Evolutionary conservation across 148 eudicot genomes (phyloP), one percentile per base, ranked within the genome.

Genomic region (Spergularia bocconei): DNA sequence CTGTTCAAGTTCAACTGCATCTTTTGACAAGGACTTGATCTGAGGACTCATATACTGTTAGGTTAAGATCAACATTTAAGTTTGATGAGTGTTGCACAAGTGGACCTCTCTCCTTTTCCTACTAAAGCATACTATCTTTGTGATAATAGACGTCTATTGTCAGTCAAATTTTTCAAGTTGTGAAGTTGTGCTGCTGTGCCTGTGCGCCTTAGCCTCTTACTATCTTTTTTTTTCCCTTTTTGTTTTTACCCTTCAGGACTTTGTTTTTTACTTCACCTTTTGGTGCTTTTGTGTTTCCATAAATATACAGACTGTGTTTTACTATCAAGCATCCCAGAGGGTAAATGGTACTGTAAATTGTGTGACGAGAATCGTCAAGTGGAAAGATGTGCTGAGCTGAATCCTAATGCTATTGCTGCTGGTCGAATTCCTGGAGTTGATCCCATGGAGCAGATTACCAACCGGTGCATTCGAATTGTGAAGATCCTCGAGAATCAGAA

Each of bases 361-460:
- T 93, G 98, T 69, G 77, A 80, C 44, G 86, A 79, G 57, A 86
- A 75, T 83, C 80, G 84, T 29, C 81, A 85, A 75, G 83, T 77
- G 82, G 91, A 85, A 66, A 89, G 82, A 69, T 84, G 64, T 67
- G 96, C 87, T 29, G 96, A 84, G 78, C 82, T 56, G 38, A 85
- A 85, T 76, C 87, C 86, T 16, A 89, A 92, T 83, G 92, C 97
- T 33, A 82, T 92, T 61, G 97, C 97, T 76, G 97, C 97, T 75
- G 97, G 97, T 64, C 85, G 97, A 25, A 75, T 87, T 70, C 81
- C 88, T 11, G 97, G 97, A 59, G 80, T 84, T 51, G 90, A 91
- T 76, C 86, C 91, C 19, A 72, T 92, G 21, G 90, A 82, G 67
- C 86, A 90, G 75, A 92, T 92, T 67, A 81, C 85, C 7, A 82